Evolutionary conservation across 192 early-diverging fungal genomes (phyloP), one percentile per base, ranked within the genome.

Genomic region (Podila verticillata): DNA sequence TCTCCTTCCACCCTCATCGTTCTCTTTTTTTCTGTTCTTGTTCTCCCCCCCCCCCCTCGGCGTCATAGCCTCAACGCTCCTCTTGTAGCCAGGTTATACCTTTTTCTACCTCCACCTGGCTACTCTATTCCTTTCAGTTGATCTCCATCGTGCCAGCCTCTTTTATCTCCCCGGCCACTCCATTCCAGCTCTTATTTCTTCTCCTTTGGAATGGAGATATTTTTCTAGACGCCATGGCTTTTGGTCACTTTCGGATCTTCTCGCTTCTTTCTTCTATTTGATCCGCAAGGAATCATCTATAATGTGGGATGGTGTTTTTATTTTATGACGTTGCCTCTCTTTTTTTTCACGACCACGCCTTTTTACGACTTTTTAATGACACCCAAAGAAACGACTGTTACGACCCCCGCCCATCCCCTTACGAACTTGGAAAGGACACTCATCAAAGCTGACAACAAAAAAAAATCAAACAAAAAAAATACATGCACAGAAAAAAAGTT

Each of bases 331-430:
- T 54, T 54, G 51, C 51, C 51, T 44, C 7, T 44, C 39, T 39
- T 34, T 34, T 34, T 34, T 44, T 44, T 44, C 13, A 44, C 39
- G 39, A 44, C 39, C 39, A 44, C 39, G 39, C 39, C 12, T 44
- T 26, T 54, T 51, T 51, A 54, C 22, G 51, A 54, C 51, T 54
- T 54, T 54, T 54, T 54, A 54, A 54, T 54, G 51, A 54, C 51
- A 19, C 51, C 5, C 51, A n/a, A 54, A 26, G 51, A 54, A 26
- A 54, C 24, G 51, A 54, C 51, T 54, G 0, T 54, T 24, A 54
- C 51, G 51, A 54, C 22, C 20, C 22, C 51, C 51, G 24, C 24
- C 51, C 51, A 22, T 54, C 22, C 49, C 49, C 20, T 24, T 54
- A 24, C 24, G 51, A 26, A 54, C 51, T 54, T 54, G 51, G 24